These are phyloP conservation scores for Cordyceps tenuipes DNA, from an alignment of 2,329 filamentous ascomycete species.

Conservation along the genomic window DNA sequence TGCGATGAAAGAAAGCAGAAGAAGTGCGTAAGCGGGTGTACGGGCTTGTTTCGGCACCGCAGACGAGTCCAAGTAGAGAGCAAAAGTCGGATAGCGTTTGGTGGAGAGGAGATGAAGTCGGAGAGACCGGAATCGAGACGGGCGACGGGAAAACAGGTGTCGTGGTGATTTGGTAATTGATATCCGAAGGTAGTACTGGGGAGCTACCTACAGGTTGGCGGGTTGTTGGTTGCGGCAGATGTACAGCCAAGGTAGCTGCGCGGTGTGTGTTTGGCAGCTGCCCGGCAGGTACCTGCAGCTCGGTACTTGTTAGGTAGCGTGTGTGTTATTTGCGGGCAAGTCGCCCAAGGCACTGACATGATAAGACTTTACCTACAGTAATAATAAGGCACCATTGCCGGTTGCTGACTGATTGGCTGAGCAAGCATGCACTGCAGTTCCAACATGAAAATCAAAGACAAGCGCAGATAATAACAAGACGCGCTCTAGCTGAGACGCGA, in stretches of 20 bases:
- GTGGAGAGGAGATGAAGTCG: neutral
- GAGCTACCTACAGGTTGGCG: neutral
- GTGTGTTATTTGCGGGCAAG: too few species aligned
- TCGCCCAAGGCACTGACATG: too few species aligned
- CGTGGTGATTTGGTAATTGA: neutral
- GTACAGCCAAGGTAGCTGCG: neutral
- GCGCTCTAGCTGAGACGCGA: constrained; percentile 5
- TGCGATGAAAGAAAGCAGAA: neutral
- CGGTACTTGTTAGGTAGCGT: neutral
- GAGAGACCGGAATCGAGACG: neutral
- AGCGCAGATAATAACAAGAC: neutral
- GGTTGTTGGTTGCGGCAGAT: neutral
- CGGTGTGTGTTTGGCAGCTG: neutral
- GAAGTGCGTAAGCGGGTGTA: neutral
- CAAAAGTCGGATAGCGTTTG: neutral
- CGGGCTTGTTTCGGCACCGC: neutral
- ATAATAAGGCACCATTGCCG: too few species aligned
- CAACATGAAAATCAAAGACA: neutral
- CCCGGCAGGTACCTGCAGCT: neutral
- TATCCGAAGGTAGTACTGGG: neutral
- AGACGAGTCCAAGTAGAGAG: neutral
- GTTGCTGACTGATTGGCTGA: too few species aligned
- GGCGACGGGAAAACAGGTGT: neutral
- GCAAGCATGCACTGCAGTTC: too few species aligned
- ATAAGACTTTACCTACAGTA: too few species aligned